Evolutionary conservation across 768 basidiomycete genomes (phyloP).

Genomic region (Pisolithus marmoratus): DNA sequence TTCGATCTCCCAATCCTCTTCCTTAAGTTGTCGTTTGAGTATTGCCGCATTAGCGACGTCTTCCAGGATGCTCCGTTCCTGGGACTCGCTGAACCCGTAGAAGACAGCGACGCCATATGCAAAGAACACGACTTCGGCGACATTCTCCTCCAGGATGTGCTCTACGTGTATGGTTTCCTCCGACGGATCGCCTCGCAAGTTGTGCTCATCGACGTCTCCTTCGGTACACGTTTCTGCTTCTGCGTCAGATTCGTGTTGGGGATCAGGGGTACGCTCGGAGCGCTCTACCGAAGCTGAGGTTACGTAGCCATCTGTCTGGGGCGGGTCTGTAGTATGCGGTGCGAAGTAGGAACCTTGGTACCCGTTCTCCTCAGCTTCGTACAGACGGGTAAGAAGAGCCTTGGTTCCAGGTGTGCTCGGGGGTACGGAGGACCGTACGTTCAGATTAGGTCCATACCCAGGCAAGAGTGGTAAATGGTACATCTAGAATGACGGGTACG

Average conservation of each 20-base stretch:
- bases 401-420: constrained; percentile 44
- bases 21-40: constrained; percentile 52
- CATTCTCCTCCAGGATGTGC: constrained; percentile 37
- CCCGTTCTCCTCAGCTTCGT: constrained; percentile 85
- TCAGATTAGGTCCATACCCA: constrained; percentile 81
- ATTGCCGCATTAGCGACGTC: constrained; percentile 72
- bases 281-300: constrained; percentile 36
- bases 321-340: constrained; percentile 18
- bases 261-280: constrained; percentile 23
- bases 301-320: constrained; percentile 56
- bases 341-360: constrained; percentile 85
- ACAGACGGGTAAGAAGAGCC: constrained; percentile 61
- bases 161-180: constrained; percentile 7
- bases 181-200: constrained; percentile 6
- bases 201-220: constrained; percentile 11
- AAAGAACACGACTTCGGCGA: constrained; percentile 76
- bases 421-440: constrained; percentile 77
- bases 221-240: constrained; percentile 2
- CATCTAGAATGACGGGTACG: constrained; percentile 44
- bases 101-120: constrained; percentile 90
- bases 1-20: constrained; percentile 87
- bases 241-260: constrained; percentile 6
- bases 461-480: constrained; percentile 89
- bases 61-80: constrained; percentile 81
- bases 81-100: constrained; percentile 74